Evolutionary conservation across 2,329 filamentous ascomycete genomes (phyloP), one percentile per base, ranked within the genome.

Genomic region (Cytospora mali): DNA sequence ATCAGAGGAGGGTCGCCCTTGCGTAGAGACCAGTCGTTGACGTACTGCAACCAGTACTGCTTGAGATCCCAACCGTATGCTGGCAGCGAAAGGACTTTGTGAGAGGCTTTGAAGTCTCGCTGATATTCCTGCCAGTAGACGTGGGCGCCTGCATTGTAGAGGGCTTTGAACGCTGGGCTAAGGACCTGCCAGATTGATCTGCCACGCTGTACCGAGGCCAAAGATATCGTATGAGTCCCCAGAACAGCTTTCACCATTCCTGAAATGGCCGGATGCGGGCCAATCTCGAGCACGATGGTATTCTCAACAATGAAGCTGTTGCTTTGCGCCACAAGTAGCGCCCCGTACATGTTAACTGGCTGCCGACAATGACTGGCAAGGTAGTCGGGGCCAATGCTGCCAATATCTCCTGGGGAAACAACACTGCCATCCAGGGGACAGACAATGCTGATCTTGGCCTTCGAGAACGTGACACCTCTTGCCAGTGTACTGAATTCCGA

Each of bases 251-350:
- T 88, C 66, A 91, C 81, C 81, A 92, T 87, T 62, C 82, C 82
- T 50, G 82, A 81, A 73, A 85, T 89, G 21, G 91, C 84, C 0
- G 89, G 88, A 69, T 91, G 87, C 39, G 89, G 88, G n/a, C 90
- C 89, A 66, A 92, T 77, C 72, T 93, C 90, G 61, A 93, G 76
- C 83, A 85, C 91, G 39, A 86, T 81, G 6, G 87, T 89, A 75
- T 86, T 85, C 65, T 87, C 84, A 66, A 87, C 81, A 51, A 90
- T 84, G 18, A 82, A 73, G 64, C 82, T 82, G 16, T 80, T 76
- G 55, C 82, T 77, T 69, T 85, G 81, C 10, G 85, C 87, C 48
- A 79, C 79, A 14, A 83, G 75, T 1, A 93, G 75, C 5, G 85
- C 88, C 55, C 80, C 82, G 65, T 83, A 78, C 75, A 92, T 89